Conservation (phyloP, 192 early-diverging fungal genomes). For the Fimicolochytrium jonesii region DNA sequence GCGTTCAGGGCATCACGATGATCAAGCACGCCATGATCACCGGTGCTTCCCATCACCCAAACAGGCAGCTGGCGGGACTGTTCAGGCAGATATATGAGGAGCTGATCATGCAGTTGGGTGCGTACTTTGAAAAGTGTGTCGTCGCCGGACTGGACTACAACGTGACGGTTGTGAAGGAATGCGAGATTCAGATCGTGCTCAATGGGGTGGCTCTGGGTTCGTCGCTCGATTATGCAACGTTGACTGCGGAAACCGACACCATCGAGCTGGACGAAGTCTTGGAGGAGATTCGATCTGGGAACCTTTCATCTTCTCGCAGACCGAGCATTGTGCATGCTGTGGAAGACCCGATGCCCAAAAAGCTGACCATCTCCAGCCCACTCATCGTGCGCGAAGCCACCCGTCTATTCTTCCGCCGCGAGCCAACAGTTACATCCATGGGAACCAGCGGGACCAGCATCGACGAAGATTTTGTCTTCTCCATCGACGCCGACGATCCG, state of each 20-base stretch:
- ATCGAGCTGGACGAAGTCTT: conserved; percentile 4
- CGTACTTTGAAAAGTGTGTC: conserved; percentile 60
- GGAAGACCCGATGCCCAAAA: no score
- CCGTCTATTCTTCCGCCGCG: no score
- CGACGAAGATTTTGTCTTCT: neutral
- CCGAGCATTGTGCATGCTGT: no score
- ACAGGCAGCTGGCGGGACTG: conserved; percentile 63
- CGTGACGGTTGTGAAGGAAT: conserved; percentile 54
- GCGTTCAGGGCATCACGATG: conserved; percentile 53
- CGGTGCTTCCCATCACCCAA: conserved; percentile 61
- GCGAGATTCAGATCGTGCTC: conserved; percentile 60
- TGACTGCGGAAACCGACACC: neutral
- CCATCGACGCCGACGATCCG: neutral
- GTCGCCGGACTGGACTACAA: conserved; percentile 63
- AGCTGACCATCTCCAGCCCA: no score
- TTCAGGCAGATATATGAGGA: conserved; percentile 66
- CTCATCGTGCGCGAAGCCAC: no score
- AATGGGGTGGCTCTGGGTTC: conserved; percentile 59
- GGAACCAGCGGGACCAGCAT: neutral
- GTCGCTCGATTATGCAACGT: neutral
- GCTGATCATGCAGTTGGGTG: conserved; percentile 51
- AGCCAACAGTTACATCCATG: neutral
- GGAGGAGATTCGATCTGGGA: no score
- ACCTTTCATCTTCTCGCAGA: no score
- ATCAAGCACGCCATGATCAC: conserved; percentile 59